Evolutionary conservation across 1,284 basidiomycete species (phyloP).

Genomic region (Heterobasidion occidentale): DNA sequence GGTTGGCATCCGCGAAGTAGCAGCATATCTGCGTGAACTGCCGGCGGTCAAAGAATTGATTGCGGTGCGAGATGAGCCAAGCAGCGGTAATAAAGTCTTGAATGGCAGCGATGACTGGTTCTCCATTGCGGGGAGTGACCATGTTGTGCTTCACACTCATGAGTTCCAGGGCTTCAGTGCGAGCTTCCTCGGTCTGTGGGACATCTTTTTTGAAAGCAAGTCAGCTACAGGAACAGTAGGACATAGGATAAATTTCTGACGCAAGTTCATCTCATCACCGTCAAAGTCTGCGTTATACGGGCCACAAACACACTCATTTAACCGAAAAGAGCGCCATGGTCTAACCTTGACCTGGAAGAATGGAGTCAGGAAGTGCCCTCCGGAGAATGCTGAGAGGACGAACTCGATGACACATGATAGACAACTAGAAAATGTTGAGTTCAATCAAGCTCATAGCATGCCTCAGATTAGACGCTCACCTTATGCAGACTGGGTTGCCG

Average conservation of each 20-base stretch:
- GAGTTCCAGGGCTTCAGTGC: constrained; percentile 94
- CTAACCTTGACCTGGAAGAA: constrained; percentile 71
- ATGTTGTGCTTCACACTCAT: constrained; percentile 99
- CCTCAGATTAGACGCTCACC: constrained; percentile 27
- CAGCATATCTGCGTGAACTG: constrained; percentile 97
- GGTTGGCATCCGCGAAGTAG: constrained; percentile 86
- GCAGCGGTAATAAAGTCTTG: constrained; percentile 99
- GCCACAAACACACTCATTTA: constrained; percentile 99
- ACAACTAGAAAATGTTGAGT: constrained; percentile 54
- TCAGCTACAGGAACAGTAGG: neutral
- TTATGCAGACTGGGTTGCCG: constrained; percentile 98
- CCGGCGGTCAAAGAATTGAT: constrained; percentile 89
- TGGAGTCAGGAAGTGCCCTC: neutral
- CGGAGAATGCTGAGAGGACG: constrained; percentile 4
- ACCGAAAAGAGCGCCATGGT: constrained; percentile 95
- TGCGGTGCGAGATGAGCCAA: constrained; percentile 89
- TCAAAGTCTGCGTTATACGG: constrained; percentile 99
- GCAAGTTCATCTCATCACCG: constrained; percentile 99
- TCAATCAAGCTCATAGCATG: neutral
- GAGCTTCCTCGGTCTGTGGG: constrained; percentile 97
- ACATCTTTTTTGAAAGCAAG: constrained; percentile 55
- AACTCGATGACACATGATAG: constrained; percentile 98
- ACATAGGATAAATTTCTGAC: constrained; percentile 36
- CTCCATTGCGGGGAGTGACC: constrained; percentile 94
- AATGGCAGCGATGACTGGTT: constrained; percentile 97